Evolutionary conservation across 192 early-diverging fungal species (phyloP).

Genomic region (Chytriomyces sp.): DNA sequence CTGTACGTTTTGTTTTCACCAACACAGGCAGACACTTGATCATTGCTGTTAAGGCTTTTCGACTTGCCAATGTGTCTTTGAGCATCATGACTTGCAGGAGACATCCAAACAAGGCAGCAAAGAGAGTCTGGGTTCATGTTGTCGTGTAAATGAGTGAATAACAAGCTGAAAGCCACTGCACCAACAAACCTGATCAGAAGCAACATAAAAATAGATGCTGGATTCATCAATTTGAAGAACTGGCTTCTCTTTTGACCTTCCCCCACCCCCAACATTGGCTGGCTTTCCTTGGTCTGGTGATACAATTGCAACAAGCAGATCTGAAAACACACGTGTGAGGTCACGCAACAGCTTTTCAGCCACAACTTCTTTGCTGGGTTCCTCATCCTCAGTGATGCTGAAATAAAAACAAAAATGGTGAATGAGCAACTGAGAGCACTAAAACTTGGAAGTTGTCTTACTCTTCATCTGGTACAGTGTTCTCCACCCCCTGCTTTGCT

Average conservation of each 20-base stretch:
- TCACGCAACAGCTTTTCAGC: constrained; percentile 42
- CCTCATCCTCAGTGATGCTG: constrained; percentile 34
- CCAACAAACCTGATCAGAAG: constrained; percentile 7
- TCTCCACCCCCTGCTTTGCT: not conserved
- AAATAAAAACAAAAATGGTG: not conserved
- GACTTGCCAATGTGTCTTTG: constrained; percentile 20
- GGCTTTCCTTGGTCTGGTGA: constrained; percentile 15
- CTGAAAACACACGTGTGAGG: constrained; percentile 40
- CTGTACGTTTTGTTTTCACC: not conserved
- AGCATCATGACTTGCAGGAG: constrained; percentile 13
- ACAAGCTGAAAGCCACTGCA: not conserved
- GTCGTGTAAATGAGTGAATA: constrained; percentile 15
- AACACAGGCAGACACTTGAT: not conserved
- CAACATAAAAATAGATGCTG: not conserved
- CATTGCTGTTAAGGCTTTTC: constrained; percentile 25
- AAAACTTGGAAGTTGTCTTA: too few relatives aligned
- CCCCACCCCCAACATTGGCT: too few relatives aligned
- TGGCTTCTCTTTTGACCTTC: not conserved
- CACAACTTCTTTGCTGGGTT: constrained; percentile 44
- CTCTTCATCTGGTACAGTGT: not conserved
- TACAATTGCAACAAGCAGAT: constrained; percentile 36
- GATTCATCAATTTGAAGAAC: not conserved
- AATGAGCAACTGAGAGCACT: not conserved
- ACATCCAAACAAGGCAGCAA: constrained; percentile 24
- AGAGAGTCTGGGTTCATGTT: constrained; percentile 1